A percentile compares a stretch with the other conserved stretches of the same genome.
phyloP scores from a whole-genome alignment of 2,329 filamentous ascomycete genomes.

The Mycosphaerelloides madeirae region DNA sequence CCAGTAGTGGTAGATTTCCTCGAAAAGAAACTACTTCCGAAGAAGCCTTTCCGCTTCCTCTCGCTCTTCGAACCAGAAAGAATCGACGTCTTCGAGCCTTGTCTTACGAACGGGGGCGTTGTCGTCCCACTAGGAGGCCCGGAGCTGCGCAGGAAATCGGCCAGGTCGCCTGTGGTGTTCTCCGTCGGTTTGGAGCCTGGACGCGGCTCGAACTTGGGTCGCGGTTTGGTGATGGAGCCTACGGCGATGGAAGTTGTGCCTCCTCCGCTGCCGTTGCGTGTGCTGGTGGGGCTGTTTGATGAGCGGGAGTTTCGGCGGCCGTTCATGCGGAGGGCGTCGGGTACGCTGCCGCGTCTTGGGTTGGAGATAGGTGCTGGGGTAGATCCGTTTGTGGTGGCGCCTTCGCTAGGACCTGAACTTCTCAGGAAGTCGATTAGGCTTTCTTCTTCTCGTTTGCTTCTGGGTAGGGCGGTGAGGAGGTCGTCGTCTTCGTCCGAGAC shows the following conservation, averaged over 20 bases:
- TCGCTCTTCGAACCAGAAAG: no score
- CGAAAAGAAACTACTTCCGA: no score
- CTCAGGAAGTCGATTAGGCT: slow-evolving; percentile 69
- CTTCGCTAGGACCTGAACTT: slow-evolving; percentile 59
- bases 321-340: slow-evolving; percentile 11
- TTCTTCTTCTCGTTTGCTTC: slow-evolving; percentile 49
- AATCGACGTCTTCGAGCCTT: no score
- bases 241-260: slow-evolving; percentile 14
- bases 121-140: slow-evolving; percentile 4
- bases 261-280: slow-evolving; percentile 1
- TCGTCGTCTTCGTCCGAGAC: slow-evolving; percentile 43
- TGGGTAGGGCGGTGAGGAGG: slow-evolving; percentile 44
- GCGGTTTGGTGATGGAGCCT: slow-evolving; percentile 13
- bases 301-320: slow-evolving; percentile 6
- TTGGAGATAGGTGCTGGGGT: not conserved
- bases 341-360: not conserved
- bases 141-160: slow-evolving; percentile 15
- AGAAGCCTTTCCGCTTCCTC: no score
- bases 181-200: slow-evolving; percentile 5
- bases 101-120: no score
- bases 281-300: slow-evolving; percentile 1
- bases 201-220: slow-evolving; percentile 5
- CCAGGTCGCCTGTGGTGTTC: slow-evolving; percentile 14
- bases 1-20: no score
- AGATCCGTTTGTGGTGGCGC: slow-evolving; percentile 2